Conservation (phyloP, 176 grass and related monocot species). For the Carex littledalei region DNA sequence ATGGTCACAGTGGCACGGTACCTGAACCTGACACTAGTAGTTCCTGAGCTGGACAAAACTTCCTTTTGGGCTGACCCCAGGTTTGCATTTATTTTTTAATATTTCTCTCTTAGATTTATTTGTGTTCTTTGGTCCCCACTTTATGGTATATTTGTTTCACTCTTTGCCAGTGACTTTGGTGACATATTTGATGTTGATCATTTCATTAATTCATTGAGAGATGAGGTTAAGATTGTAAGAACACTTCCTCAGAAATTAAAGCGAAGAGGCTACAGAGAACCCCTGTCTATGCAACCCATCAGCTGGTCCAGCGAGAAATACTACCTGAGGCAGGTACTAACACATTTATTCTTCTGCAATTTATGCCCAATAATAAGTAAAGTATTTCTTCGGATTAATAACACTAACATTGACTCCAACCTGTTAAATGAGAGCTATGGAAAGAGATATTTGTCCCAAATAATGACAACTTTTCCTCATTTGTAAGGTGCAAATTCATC, state of each 20-base stretch:
- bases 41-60: conserved; percentile 96
- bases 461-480: not conserved
- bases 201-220: conserved; percentile 89
- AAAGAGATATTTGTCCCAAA: not conserved
- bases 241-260: conserved; percentile 69
- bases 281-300: conserved; percentile 75
- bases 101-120: not conserved
- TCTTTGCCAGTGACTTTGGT: conserved; percentile 69
- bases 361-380: not conserved
- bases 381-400: not conserved
- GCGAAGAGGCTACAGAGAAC: conserved; percentile 32
- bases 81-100: conserved; percentile 26
- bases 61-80: conserved; percentile 99
- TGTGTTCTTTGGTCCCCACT: not conserved
- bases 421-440: not conserved
- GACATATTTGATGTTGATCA: conserved; percentile 89
- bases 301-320: conserved; percentile 98
- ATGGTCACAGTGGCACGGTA: conserved; percentile 88
- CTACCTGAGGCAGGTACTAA: conserved; percentile 80
- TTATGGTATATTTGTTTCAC: conserved; percentile 18
- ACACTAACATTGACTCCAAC: not conserved
- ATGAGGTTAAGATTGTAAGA: conserved; percentile 91
- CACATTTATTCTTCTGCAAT: not conserved
- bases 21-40: conserved; percentile 88
- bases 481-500: conserved; percentile 2